Evolutionary conservation across 768 basidiomycete species (phyloP).

Genomic region (Hygrophoropsis aurantiaca): DNA sequence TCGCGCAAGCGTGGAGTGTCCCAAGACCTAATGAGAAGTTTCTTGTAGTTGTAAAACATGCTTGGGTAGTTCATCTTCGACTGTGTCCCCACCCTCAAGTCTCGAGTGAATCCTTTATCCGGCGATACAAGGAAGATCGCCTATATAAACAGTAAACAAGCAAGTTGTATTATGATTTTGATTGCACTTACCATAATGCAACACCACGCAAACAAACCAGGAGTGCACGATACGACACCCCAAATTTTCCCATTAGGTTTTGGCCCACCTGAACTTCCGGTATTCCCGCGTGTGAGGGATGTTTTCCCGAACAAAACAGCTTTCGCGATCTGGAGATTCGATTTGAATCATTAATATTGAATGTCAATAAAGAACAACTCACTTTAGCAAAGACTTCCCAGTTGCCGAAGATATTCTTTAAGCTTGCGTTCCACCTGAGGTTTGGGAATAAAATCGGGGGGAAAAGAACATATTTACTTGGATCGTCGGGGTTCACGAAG

Average conservation of each 20-base stretch:
- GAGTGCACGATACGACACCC: neutral
- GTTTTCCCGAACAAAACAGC: too few species aligned
- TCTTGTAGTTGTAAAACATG: constrained; percentile 2
- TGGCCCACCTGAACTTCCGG: neutral
- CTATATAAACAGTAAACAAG: too few species aligned
- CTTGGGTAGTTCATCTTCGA: neutral
- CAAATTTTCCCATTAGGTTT: neutral
- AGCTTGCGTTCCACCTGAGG: neutral
- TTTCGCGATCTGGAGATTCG: too few species aligned
- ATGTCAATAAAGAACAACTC: neutral
- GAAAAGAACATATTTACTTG: constrained; percentile 1
- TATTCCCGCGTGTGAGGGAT: too few species aligned
- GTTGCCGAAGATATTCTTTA: constrained; percentile 1
- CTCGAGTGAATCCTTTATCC: too few species aligned
- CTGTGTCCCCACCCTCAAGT: neutral
- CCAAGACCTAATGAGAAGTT: constrained; percentile 3
- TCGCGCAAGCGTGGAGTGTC: neutral
- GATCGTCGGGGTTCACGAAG: neutral
- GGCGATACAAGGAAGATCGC: too few species aligned
- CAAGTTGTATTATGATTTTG: too few species aligned
- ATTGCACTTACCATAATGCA: constrained; percentile 1
- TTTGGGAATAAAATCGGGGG: constrained; percentile 2
- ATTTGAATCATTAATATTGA: neutral
- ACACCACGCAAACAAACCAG: constrained; percentile 1
- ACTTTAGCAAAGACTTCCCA: constrained; percentile 4